phyloP scores from a whole-genome alignment of 192 early-diverging fungal genomes.

The Entophlyctis luteolus region DNA sequence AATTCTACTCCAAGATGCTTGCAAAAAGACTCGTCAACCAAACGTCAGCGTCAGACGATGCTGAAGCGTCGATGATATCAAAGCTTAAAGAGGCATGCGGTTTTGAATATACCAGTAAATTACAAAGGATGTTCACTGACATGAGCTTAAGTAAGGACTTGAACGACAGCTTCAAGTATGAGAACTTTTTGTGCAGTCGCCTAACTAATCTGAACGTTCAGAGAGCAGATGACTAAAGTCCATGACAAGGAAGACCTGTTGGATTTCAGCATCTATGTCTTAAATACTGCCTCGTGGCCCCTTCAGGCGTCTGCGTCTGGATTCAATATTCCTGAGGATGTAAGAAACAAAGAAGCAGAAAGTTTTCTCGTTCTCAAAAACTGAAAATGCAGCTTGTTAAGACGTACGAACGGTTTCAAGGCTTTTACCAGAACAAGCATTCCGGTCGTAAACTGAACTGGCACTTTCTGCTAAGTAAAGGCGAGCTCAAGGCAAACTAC shows the following conservation, averaged over 20 bases:
- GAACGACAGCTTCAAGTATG: constrained; percentile 77
- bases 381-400: constrained; percentile 59
- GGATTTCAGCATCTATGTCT: constrained; percentile 84
- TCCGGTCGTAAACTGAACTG: constrained; percentile 88
- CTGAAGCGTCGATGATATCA: constrained; percentile 91
- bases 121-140: constrained; percentile 95
- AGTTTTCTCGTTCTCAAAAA: background rate
- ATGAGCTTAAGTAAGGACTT: constrained; percentile 87
- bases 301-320: constrained; percentile 69
- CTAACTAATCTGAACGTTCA: background rate
- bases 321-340: constrained; percentile 84
- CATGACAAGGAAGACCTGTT: constrained; percentile 46
- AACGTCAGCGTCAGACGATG: constrained; percentile 84
- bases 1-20: constrained; percentile 90
- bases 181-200: background rate
- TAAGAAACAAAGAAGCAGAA: too few relatives aligned
- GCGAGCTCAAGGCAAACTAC: constrained; percentile 89
- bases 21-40: constrained; percentile 89
- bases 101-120: constrained; percentile 89
- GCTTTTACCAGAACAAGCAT: constrained; percentile 86
- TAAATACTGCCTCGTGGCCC: constrained; percentile 88
- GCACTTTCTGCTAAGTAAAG: constrained; percentile 88
- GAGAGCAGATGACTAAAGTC: constrained; percentile 42
- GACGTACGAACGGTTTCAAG: constrained; percentile 78
- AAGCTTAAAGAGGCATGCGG: constrained; percentile 87